Percentiles rank a stretch among this genome's conserved stretches.
Evolutionary conservation across 2,329 filamentous ascomycete genomes (phyloP).

Genomic region (Colletotrichum sp.): DNA sequence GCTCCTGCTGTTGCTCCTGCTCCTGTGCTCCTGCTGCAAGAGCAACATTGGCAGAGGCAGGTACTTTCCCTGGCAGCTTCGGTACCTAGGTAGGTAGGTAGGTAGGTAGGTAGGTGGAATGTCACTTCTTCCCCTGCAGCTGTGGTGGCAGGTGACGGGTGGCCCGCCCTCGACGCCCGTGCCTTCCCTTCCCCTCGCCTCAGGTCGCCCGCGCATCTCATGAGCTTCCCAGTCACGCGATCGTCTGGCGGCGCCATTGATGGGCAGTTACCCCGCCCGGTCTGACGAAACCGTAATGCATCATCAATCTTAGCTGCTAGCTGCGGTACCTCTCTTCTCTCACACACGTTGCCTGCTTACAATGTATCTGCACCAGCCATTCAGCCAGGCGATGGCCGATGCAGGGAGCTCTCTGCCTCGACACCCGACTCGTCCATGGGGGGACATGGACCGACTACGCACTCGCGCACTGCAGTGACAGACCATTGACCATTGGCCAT

Average conservation of each 20-base stretch:
- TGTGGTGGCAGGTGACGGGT: neutral
- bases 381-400: neutral
- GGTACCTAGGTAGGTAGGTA: too few relatives aligned
- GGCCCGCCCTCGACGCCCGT: neutral
- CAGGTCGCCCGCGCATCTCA: neutral
- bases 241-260: slow-evolving; percentile 18
- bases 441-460: neutral
- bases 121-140: neutral
- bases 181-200: neutral
- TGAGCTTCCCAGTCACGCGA: slow-evolving; percentile 18
- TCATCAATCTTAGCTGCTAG: neutral
- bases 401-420: neutral
- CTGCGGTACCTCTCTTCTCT: neutral
- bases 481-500: neutral
- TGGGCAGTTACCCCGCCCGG: slow-evolving; percentile 22
- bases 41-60: neutral
- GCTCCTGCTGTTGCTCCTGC: neutral
- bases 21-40: neutral
- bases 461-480: neutral
- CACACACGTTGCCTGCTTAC: neutral
- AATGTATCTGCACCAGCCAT: neutral
- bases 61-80: neutral
- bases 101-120: too few relatives aligned
- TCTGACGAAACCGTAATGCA: slow-evolving; percentile 25
- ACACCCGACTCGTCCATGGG: neutral